These are phyloP conservation scores for Ustilago hordei DNA, from an alignment of 1,284 basidiomycete species.

Conservation along the genomic window DNA sequence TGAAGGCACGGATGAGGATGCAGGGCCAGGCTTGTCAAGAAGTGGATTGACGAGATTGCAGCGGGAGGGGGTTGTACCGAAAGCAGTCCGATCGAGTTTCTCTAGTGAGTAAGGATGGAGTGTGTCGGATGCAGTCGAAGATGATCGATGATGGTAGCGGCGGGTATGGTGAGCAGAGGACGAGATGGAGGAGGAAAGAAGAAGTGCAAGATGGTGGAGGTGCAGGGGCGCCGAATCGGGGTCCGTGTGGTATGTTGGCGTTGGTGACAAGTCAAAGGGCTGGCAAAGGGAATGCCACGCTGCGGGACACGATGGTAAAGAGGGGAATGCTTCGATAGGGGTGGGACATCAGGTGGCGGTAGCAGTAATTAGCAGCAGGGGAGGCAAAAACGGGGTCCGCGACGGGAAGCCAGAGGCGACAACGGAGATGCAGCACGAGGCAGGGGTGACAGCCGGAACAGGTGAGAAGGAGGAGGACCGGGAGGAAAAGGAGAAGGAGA, in stretches of 20 bases:
- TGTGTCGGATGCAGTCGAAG: background rate
- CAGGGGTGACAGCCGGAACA: background rate
- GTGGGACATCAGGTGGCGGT: background rate
- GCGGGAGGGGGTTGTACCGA: background rate
- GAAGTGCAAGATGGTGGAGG: background rate
- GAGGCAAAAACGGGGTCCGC: conserved; percentile 2
- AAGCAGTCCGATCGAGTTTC: background rate
- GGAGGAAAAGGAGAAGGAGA: background rate
- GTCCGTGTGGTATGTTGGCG: conserved; percentile 10
- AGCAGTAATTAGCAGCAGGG: too few species aligned
- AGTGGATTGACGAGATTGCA: background rate
- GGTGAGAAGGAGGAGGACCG: background rate
- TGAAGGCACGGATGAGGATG: conserved; percentile 17
- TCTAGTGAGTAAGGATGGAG: background rate
- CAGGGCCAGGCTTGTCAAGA: conserved; percentile 10
- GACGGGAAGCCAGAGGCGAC: conserved; percentile 2
- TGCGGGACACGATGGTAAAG: background rate
- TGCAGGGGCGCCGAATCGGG: conserved; percentile 9
- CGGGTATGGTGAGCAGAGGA: background rate
- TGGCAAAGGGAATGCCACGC: background rate
- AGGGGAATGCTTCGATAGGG: background rate
- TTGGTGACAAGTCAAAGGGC: background rate
- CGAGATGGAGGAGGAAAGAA: background rate
- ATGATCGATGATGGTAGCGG: conserved; percentile 3
- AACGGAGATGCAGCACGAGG: conserved; percentile 7